phyloP scores from a whole-genome alignment of 805 yeast genomes.

The Candida nonsorbophila region DNA sequence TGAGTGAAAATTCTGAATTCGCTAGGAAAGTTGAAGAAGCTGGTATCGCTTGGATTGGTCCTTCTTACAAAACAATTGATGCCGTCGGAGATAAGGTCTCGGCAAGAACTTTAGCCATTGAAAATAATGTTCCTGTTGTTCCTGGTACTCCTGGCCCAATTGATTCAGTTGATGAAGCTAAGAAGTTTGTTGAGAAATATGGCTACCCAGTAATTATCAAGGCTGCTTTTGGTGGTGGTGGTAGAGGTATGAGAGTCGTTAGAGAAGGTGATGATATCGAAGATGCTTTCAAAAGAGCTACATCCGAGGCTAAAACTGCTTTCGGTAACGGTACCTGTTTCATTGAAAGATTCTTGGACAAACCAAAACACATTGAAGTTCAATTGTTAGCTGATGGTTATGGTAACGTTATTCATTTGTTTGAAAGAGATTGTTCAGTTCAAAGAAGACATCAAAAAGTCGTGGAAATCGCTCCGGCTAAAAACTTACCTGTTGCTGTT shows the following conservation, averaged over 20 bases:
- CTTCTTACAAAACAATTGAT: constrained; percentile 81
- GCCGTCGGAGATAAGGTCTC: constrained; percentile 95
- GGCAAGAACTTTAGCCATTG: constrained; percentile 82
- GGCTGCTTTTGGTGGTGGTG: constrained; percentile 99
- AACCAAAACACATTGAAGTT: constrained; percentile 97
- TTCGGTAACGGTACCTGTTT: constrained; percentile 98
- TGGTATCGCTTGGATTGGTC: constrained; percentile 96
- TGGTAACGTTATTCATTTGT: constrained; percentile 92
- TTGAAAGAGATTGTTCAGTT: constrained; percentile 98
- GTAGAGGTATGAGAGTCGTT: constrained; percentile 99
- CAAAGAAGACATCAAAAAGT: constrained; percentile 99
- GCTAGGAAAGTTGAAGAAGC: constrained; percentile 86
- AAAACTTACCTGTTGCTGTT: constrained; percentile 73
- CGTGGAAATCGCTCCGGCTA: constrained; percentile 97
- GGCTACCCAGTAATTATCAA: constrained; percentile 97
- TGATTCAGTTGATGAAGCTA: constrained; percentile 71
- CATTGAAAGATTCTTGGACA: constrained; percentile 90
- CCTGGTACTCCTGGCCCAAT: constrained; percentile 99
- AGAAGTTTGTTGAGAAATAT: constrained; percentile 69
- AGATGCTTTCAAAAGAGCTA: constrained; percentile 91
- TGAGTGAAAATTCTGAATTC: constrained; percentile 75
- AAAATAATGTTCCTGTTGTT: constrained; percentile 83
- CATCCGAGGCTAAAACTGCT: constrained; percentile 91
- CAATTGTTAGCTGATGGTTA: constrained; percentile 89
- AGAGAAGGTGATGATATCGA: constrained; percentile 89